Evolutionary conservation across 2,329 filamentous ascomycete species (phyloP).

Genomic region (Alternaria infectoria): DNA sequence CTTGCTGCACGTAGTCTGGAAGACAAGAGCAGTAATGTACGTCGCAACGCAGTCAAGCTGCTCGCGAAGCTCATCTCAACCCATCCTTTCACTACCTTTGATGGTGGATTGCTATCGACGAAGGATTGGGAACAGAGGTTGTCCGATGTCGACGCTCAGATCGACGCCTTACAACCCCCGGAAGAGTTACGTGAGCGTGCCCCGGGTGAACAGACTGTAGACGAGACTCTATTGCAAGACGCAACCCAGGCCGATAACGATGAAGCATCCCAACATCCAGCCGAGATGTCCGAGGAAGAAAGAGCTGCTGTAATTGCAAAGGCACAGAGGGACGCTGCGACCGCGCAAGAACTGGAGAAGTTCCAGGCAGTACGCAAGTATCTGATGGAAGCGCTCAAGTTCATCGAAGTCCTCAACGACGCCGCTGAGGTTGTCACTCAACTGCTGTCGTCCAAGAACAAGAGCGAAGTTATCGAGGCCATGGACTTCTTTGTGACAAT

Average conservation of each 20-base stretch:
- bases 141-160: slow-evolving; percentile 80
- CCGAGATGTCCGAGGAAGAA: slow-evolving; percentile 81
- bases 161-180: slow-evolving; percentile 82
- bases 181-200: slow-evolving; percentile 72
- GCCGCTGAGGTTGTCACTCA: slow-evolving; percentile 83
- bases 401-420: slow-evolving; percentile 88
- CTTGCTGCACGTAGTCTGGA: slow-evolving; percentile 87
- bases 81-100: slow-evolving; percentile 74
- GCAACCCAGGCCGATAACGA: slow-evolving; percentile 75
- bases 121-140: slow-evolving; percentile 86
- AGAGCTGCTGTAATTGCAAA: slow-evolving; percentile 76
- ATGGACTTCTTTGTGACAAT: slow-evolving; percentile 98
- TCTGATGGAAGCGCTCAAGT: slow-evolving; percentile 90
- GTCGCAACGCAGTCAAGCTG: slow-evolving; percentile 92
- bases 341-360: slow-evolving; percentile 85
- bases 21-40: slow-evolving; percentile 97
- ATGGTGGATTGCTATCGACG: slow-evolving; percentile 77
- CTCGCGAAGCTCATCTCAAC: slow-evolving; percentile 88
- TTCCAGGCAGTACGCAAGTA: slow-evolving; percentile 88
- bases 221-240: slow-evolving; percentile 82
- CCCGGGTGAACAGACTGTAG: slow-evolving; percentile 71
- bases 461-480: slow-evolving; percentile 97
- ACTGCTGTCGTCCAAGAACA: slow-evolving; percentile 91
- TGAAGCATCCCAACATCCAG: slow-evolving; percentile 54
- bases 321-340: slow-evolving; percentile 84